phyloP scores from a whole-genome alignment of 495 filamentous ascomycete species.

The Hypoxylon lenormandii region DNA sequence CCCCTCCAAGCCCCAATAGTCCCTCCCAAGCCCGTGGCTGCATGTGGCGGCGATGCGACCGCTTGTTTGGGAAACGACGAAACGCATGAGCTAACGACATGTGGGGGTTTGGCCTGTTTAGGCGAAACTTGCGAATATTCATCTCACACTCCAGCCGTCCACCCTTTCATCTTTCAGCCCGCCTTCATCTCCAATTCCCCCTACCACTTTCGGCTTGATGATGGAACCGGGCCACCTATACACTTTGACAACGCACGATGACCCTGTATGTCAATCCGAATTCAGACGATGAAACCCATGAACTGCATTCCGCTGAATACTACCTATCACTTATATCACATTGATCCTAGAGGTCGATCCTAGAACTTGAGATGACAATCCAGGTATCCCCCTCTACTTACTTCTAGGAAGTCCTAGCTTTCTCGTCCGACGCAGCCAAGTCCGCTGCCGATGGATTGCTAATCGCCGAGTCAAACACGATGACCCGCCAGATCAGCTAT shows the following conservation, averaged over 20 bases:
- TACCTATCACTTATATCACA: background rate
- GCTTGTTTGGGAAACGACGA: constrained; percentile 9
- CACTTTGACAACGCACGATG: background rate
- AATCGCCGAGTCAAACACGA: background rate
- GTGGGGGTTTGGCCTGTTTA: constrained; percentile 22
- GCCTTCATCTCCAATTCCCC: constrained; percentile 2
- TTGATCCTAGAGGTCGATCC: background rate
- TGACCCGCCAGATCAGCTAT: background rate
- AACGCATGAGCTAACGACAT: constrained; percentile 16
- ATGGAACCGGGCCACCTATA: background rate
- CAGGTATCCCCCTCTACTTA: no score
- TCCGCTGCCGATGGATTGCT: no score
- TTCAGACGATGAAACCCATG: background rate
- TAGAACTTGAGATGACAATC: background rate
- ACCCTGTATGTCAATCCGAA: background rate
- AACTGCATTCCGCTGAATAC: background rate
- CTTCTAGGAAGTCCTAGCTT: no score
- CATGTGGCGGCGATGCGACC: constrained; percentile 20
- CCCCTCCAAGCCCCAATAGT: no score
- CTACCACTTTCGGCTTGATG: background rate
- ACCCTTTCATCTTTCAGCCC: constrained; percentile 10
- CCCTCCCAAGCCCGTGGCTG: constrained; percentile 10
- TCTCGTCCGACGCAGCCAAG: no score
- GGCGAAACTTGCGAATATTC: constrained; percentile 40
- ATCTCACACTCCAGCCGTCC: constrained; percentile 1